phyloP scores from a whole-genome alignment of 768 basidiomycete species.

The Leucocoprinus birnbaumii region DNA sequence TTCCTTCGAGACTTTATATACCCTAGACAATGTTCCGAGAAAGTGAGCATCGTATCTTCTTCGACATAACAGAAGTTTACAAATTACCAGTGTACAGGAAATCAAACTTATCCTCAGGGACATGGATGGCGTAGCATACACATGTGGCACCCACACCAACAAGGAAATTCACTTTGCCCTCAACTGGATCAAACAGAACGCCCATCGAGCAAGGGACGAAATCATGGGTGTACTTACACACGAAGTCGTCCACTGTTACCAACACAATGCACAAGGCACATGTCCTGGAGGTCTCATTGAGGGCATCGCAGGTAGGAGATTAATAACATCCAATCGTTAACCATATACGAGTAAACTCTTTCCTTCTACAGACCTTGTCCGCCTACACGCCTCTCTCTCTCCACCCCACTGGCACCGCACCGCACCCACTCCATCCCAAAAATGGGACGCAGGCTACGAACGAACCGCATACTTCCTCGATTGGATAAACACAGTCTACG shows the following conservation, averaged over 20 bases:
- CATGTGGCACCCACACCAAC: conserved; percentile 46
- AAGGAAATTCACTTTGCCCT: conserved; percentile 79
- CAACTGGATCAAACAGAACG: conserved; percentile 50
- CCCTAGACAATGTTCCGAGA: conserved; percentile 32
- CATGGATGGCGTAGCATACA: conserved; percentile 73
- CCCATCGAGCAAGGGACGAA: conserved; percentile 49
- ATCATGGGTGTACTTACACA: conserved; percentile 70
- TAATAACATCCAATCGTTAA: background rate
- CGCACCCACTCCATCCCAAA: conserved; percentile 30
- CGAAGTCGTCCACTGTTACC: conserved; percentile 80
- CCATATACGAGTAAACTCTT: background rate
- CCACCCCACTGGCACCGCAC: conserved; percentile 70
- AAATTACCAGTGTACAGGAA: conserved; percentile 40
- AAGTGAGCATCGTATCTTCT: conserved; percentile 23
- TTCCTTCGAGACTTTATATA: conserved; percentile 44
- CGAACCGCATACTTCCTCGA: conserved; percentile 73
- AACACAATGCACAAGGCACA: conserved; percentile 57
- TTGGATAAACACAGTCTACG: conserved; percentile 57
- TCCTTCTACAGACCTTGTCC: conserved; percentile 58
- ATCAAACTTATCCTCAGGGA: conserved; percentile 59
- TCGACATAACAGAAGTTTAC: background rate
- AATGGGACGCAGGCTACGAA: conserved; percentile 78
- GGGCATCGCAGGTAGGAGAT: conserved; percentile 67
- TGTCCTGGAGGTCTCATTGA: conserved; percentile 75
- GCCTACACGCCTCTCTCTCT: conserved; percentile 50